Percentiles rank a stretch among this genome's conserved stretches.
Evolutionary conservation across 2,329 filamentous ascomycete genomes (phyloP).

Genomic region (Diaporthe eres): DNA sequence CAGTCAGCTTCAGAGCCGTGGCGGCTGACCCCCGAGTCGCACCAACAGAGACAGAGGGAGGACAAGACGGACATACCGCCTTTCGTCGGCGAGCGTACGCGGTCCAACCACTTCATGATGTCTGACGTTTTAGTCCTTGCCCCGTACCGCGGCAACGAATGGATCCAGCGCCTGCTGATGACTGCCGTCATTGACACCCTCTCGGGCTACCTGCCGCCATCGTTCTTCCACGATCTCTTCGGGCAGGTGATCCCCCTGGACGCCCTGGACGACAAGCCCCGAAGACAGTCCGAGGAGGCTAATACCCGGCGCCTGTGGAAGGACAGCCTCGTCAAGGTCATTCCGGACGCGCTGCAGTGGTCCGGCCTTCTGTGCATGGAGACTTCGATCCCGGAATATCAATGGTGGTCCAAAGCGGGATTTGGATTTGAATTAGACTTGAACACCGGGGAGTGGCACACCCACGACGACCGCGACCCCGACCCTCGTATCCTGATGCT

Average conservation of each 20-base stretch:
- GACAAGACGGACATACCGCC: not conserved
- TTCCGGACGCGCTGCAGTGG: not conserved
- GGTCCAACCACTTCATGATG: not conserved
- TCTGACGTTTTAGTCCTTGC: not conserved
- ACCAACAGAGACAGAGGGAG: not conserved
- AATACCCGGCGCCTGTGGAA: not conserved
- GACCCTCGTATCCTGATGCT: too few relatives aligned
- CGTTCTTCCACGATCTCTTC: constrained; percentile 8
- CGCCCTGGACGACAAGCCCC: not conserved
- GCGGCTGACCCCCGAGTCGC: not conserved
- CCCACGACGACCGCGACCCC: too few relatives aligned
- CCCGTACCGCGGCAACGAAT: not conserved
- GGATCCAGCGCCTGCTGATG: not conserved
- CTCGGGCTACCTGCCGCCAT: not conserved
- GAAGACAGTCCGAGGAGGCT: not conserved
- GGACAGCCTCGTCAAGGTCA: not conserved
- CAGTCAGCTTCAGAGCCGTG: not conserved
- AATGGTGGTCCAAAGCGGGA: not conserved
- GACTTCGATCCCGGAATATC: too few relatives aligned
- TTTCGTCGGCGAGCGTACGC: not conserved
- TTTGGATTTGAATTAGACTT: not conserved
- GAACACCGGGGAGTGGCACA: too few relatives aligned
- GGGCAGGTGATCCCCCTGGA: not conserved
- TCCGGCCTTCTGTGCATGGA: not conserved
- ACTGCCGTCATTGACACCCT: not conserved